Evolutionary conservation across 2,329 filamentous ascomycete genomes (phyloP).

Genomic region (Sclerotinia subarctica): DNA sequence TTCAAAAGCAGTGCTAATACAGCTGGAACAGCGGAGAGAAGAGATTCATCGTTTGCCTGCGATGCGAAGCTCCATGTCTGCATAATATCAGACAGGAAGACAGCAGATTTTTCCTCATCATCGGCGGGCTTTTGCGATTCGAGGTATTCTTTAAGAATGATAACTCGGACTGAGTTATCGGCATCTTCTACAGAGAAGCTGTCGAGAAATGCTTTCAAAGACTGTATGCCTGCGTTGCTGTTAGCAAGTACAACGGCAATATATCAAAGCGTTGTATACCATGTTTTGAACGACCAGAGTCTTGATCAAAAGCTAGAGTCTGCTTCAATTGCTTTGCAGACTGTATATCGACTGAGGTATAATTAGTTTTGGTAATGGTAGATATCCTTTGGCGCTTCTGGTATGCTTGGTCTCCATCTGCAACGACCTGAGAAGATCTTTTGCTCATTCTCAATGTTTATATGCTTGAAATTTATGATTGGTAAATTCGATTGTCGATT

Average conservation of each 20-base stretch:
- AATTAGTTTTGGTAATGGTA: conserved; percentile 46
- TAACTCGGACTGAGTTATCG: conserved; percentile 48
- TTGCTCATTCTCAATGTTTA: conserved; percentile 34
- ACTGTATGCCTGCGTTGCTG: conserved; percentile 55
- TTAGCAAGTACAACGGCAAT: not conserved
- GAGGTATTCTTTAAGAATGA: conserved; percentile 68
- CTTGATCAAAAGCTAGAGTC: conserved; percentile 68
- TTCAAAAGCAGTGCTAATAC: conserved; percentile 79
- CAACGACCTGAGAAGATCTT: conserved; percentile 31
- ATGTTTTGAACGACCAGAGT: conserved; percentile 63
- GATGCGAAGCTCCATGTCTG: conserved; percentile 85
- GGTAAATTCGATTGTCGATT: not conserved
- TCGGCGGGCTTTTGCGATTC: conserved; percentile 51
- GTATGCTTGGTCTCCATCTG: conserved; percentile 37
- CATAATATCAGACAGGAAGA: conserved; percentile 75
- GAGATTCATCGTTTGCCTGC: conserved; percentile 73
- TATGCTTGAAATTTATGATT: not conserved
- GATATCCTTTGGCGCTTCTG: conserved; percentile 39
- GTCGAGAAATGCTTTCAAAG: conserved; percentile 70
- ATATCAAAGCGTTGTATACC: conserved; percentile 43
- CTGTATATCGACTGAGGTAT: conserved; percentile 52
- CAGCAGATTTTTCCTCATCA: conserved; percentile 53
- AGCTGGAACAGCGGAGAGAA: conserved; percentile 77
- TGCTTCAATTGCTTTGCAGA: conserved; percentile 65
- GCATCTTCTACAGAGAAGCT: conserved; percentile 54